Percentiles rank a stretch among this genome's conserved stretches.
These are phyloP conservation scores for Orbilia oligospora DNA, from an alignment of 2,329 filamentous ascomycete species.

Conservation along the genomic window DNA sequence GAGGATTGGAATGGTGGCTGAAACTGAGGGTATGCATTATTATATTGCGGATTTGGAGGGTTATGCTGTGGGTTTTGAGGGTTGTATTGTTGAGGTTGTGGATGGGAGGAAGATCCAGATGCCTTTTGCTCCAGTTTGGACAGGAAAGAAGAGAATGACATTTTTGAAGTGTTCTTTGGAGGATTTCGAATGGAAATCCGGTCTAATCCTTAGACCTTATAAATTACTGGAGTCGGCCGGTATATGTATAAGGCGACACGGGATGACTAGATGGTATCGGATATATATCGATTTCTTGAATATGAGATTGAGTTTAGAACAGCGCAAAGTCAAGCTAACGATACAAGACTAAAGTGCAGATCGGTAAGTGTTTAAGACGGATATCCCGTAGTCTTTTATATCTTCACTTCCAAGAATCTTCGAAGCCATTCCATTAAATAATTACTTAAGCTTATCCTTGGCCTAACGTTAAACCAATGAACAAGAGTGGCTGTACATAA, in stretches of 20 bases:
- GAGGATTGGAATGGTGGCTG: slow-evolving; percentile 21
- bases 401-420: not conserved
- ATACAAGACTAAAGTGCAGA: not conserved
- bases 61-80: not conserved
- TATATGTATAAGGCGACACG: not conserved
- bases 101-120: slow-evolving; percentile 9
- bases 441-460: too few relatives aligned
- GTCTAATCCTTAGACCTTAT: too few relatives aligned
- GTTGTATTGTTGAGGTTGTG: not conserved
- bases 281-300: not conserved
- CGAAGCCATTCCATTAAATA: too few relatives aligned
- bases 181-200: too few relatives aligned
- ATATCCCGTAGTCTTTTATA: not conserved
- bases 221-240: too few relatives aligned
- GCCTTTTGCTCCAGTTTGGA: slow-evolving; percentile 35
- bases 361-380: not conserved
- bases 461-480: not conserved
- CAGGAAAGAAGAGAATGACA: slow-evolving; percentile 31
- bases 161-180: not conserved
- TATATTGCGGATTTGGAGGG: slow-evolving; percentile 10
- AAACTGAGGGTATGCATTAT: slow-evolving; percentile 14
- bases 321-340: not conserved
- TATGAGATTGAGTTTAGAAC: not conserved
- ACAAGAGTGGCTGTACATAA: slow-evolving; percentile 9
- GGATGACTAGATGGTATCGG: too few relatives aligned